phyloP scores from a whole-genome alignment of 2,329 filamentous ascomycete species.

The Colletotrichum simmondsii region DNA sequence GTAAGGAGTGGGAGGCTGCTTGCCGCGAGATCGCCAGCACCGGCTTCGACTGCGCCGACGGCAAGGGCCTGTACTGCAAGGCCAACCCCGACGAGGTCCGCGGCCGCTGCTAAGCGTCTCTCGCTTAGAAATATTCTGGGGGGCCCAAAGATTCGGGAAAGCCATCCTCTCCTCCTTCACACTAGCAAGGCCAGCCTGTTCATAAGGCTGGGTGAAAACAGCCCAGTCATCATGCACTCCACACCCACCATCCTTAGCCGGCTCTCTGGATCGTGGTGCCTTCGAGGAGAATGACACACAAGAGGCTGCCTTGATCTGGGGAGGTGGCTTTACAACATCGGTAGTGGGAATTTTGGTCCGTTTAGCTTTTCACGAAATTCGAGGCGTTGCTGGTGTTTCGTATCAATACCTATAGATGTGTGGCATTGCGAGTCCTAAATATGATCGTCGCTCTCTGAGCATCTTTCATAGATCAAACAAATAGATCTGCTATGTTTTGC shows the following conservation, averaged over 20 bases:
- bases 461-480: neutral
- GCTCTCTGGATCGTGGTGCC: slow-evolving; percentile 20
- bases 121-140: neutral
- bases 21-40: slow-evolving; percentile 34
- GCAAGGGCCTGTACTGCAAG: slow-evolving; percentile 37
- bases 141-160: neutral
- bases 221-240: slow-evolving; percentile 11
- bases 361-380: slow-evolving; percentile 25
- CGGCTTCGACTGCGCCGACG: slow-evolving; percentile 37
- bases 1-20: slow-evolving; percentile 35
- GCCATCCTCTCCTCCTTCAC: neutral
- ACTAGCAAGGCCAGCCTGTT: neutral
- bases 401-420: slow-evolving; percentile 18
- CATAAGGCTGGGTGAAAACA: slow-evolving; percentile 10
- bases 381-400: slow-evolving; percentile 30
- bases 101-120: slow-evolving; percentile 32
- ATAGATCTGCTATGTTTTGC: neutral
- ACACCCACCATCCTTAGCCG: slow-evolving; percentile 14
- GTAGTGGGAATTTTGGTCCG: slow-evolving; percentile 8
- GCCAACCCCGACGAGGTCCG: slow-evolving; percentile 23
- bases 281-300: neutral
- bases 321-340: slow-evolving; percentile 5
- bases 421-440: neutral
- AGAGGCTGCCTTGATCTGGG: slow-evolving; percentile 2
- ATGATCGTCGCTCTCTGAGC: neutral